Evolutionary conservation across 495 filamentous ascomycete genomes (phyloP), one percentile per base, ranked within the genome.

Genomic region (Podospora pseudocomata): DNA sequence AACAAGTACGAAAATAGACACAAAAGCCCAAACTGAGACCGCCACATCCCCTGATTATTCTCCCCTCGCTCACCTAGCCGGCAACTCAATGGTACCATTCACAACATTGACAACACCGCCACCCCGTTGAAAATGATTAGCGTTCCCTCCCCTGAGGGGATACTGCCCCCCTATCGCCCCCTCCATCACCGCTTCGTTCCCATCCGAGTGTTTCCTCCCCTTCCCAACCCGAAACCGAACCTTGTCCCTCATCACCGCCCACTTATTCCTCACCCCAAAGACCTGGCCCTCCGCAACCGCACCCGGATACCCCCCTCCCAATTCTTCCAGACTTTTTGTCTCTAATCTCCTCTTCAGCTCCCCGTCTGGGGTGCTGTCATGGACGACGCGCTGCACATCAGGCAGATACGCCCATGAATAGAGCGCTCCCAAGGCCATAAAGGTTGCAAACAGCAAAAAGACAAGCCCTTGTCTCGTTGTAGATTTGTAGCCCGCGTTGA

Each of bases 321-420:
- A 70, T 60, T 79, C 77, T 64, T 79, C 77, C 3, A 79, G 65
- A 54, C 67, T 76, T 65, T 64, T 66, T 0, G 70, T 78, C 68
- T 76, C 76, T 4, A 74, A 53, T n/a, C 66, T 19, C 19, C 49
- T 57, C 20, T 56, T 66, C n/a, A 58, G 4, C 3, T 56, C 44
- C 65, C n/a, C 39, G 56, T 66, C 67, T 6, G 20, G 34, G 5
- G 39, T 67, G 39, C 67, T 70, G 34, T 70, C 68, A 18, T 57
- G 60, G 13, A 72, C 70, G 15, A n/a, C 19, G 18, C 75, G 63
- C 65, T 77, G 75, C 6, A 78, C 67, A 34, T 79, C 77, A 13
- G 77, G 77, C 7, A 79, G 65, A 34, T 78, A 79, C 0, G 72
- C 76, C 77, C 77, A 79, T 18, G 74, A 75, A 65, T 61, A 78